A percentile compares a stretch with the other conserved stretches of the same genome.
These are phyloP conservation scores for Saccharomycopsis fermentans DNA, from an alignment of 805 yeast genomes.

Conservation along the genomic window DNA sequence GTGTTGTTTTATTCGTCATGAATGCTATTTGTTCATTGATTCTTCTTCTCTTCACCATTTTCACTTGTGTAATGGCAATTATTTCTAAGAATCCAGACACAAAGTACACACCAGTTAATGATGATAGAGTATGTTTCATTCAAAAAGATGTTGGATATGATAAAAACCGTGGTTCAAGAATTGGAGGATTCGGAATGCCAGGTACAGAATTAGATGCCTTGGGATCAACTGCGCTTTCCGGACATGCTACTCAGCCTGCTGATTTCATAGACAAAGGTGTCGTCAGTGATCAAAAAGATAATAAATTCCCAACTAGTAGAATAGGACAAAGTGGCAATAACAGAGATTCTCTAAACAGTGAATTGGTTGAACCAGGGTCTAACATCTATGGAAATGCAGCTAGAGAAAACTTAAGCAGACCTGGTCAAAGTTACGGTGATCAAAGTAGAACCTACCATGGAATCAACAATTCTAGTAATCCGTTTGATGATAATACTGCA, in stretches of 20 bases:
- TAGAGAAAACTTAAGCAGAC: neutral
- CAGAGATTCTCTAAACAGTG: neutral
- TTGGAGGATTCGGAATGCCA: neutral
- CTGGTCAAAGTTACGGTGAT: neutral
- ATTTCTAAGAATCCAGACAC: conserved; percentile 89
- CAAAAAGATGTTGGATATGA: conserved; percentile 43
- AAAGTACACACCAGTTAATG: conserved; percentile 91
- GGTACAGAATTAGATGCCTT: conserved; percentile 18
- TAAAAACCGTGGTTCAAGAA: conserved; percentile 10
- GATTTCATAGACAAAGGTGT: neutral
- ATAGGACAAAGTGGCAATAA: neutral
- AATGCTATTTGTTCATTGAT: conserved; percentile 84
- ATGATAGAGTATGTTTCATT: conserved; percentile 93
- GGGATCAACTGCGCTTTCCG: conserved; percentile 17
- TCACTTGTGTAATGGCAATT: conserved; percentile 78
- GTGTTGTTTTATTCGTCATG: conserved; percentile 76
- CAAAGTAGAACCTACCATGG: neutral
- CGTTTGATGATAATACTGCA: neutral
- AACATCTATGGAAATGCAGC: neutral
- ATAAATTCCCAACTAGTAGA: neutral
- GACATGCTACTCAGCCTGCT: conserved; percentile 8
- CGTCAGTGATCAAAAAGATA: neutral
- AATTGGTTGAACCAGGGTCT: neutral
- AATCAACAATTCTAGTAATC: neutral
- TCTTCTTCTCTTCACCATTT: conserved; percentile 73